Evolutionary conservation across 2,329 filamentous ascomycete species (phyloP).

Genomic region (Ophiostoma angusticollis): DNA sequence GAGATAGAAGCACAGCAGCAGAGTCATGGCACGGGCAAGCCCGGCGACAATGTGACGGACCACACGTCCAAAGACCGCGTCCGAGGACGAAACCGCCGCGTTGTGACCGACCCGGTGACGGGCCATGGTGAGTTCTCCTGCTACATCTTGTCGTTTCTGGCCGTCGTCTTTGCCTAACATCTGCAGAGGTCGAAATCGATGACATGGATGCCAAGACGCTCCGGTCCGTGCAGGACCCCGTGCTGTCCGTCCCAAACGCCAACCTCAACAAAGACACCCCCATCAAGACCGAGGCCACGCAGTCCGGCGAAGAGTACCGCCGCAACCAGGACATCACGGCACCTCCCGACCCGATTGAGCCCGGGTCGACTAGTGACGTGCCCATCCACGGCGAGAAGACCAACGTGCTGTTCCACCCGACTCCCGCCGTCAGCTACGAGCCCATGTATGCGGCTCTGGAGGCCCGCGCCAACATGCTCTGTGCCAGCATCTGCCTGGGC

Average conservation of each 20-base stretch:
- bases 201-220: constrained; percentile 50
- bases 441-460: constrained; percentile 73
- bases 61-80: constrained; percentile 32
- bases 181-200: constrained; percentile 64
- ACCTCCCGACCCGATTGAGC: constrained; percentile 72
- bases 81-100: constrained; percentile 42
- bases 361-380: constrained; percentile 79
- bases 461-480: constrained; percentile 57
- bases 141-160: background rate
- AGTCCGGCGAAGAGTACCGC: constrained; percentile 70
- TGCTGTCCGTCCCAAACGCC: constrained; percentile 76
- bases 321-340: constrained; percentile 79
- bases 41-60: constrained; percentile 26
- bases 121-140: constrained; percentile 35
- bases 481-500: constrained; percentile 54
- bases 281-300: constrained; percentile 55
- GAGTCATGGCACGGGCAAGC: constrained; percentile 18
- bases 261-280: constrained; percentile 68
- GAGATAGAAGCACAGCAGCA: constrained; percentile 47
- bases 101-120: constrained; percentile 78
- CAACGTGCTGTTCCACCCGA: constrained; percentile 90
- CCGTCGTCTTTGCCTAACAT: background rate
- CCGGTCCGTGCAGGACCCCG: constrained; percentile 58
- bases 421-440: constrained; percentile 77
- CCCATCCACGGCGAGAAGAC: constrained; percentile 95